Base-by-base conservation (phyloP, 2,329 filamentous ascomycete species). In the Ceratocystis destructans region DNA sequence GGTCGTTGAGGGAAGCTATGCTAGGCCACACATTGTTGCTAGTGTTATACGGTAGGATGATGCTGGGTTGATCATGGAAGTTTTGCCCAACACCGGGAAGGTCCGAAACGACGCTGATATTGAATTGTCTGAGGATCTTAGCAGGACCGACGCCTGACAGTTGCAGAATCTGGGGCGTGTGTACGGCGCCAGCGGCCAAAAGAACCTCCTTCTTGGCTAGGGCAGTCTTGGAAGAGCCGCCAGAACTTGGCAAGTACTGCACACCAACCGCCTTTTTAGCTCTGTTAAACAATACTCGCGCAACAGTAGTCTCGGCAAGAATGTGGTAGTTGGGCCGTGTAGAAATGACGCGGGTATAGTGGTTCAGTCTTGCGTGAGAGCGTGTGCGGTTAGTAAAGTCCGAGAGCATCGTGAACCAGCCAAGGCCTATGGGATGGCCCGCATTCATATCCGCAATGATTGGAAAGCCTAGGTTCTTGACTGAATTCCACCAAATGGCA, bases 311-410 rank as follows among this genome's bases (percentile, higher is more conserved):
- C 70, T 86, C 78, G 0, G 80, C 75, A 0, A 87, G 75, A 3
- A 87, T 76, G 66, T 87, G 81, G 1, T 87, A 78, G 66, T 86
- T 85, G 0, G 81, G 78, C 61, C 83, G 77, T 1, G 79, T 73
- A 1, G 68, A 70, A 3, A 69, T 69, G 41, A 74, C 73, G 15
- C 70, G 67, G 6, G 71, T 71, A 63, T 73, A 74, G 61, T 73
- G 72, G 50, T 71, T 72, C 17, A 71, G 66, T 45, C 70, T 70
- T 5, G 72, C 72, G 65, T 73, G 69, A 64, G 70, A 74, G 67
- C 31, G 69, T 61, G 59, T 77, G 71, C 57, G 73, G 67, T 46
- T 75, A 63, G 50, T 74, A 70, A 17, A 76, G 65, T 70, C 72
- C 8, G 61, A 70, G 45, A 73, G 71, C 67, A 65, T 75, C 61